Evolutionary conservation across 306 rosid species (phyloP).

Genomic region (Gleditsia sinensis): DNA sequence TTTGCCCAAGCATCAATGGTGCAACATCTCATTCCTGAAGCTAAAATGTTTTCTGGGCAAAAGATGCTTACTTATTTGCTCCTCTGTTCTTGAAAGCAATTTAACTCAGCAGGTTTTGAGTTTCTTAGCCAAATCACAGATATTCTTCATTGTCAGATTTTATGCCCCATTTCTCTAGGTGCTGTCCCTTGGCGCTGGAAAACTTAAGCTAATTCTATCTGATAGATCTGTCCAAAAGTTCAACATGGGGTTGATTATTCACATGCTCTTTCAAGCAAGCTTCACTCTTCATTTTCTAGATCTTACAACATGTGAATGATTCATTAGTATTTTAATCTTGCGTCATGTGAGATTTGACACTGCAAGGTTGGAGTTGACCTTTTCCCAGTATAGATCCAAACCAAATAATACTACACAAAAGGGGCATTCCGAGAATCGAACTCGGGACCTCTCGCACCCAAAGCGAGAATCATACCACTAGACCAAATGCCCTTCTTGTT

Average conservation of each 20-base stretch:
- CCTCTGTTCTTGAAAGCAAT: not conserved
- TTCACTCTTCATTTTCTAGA: not conserved
- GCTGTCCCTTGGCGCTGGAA: not conserved
- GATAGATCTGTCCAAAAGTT: too few species aligned
- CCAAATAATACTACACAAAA: too few species aligned
- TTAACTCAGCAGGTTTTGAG: not conserved
- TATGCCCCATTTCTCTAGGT: too few species aligned
- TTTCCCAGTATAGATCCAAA: too few species aligned
- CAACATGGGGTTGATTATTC: not conserved
- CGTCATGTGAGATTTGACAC: not conserved
- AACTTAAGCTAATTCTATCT: not conserved
- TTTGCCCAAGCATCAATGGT: not conserved
- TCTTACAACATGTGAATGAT: not conserved
- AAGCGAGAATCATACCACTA: conserved; percentile 19
- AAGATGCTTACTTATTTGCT: not conserved
- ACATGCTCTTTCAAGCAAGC: too few species aligned
- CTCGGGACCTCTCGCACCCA: conserved; percentile 18
- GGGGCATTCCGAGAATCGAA: conserved; percentile 1
- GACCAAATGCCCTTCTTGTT: not conserved
- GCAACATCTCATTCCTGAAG: not conserved
- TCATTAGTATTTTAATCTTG: too few species aligned
- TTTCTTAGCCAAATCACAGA: not conserved
- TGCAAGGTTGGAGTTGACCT: not conserved
- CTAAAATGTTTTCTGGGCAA: not conserved
- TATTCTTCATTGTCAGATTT: not conserved